These are phyloP conservation scores for Calonectria multiphialidica DNA, from an alignment of 2,329 filamentous ascomycete species.

Conservation along the genomic window DNA sequence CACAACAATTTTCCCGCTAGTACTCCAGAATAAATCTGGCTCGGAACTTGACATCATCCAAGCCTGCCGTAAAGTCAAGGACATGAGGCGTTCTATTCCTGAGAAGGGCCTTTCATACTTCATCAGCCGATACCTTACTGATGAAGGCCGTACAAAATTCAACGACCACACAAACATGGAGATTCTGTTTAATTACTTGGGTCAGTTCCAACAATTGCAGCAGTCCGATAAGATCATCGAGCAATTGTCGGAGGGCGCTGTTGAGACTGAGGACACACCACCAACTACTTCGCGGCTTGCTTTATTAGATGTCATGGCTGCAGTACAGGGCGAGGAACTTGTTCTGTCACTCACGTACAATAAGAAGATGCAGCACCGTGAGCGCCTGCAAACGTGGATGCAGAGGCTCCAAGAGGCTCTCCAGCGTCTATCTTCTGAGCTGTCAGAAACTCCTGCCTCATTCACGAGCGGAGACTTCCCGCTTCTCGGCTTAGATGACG, in stretches of 20 bases:
- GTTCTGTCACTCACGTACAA: not conserved
- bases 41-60: not conserved
- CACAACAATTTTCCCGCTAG: slow-evolving; percentile 47
- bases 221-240: slow-evolving; percentile 12
- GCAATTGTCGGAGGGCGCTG: not conserved
- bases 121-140: slow-evolving; percentile 27
- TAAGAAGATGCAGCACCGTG: not conserved
- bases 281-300: not conserved
- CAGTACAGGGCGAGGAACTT: not conserved
- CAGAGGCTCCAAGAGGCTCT: not conserved
- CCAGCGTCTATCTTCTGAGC: not conserved
- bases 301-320: not conserved
- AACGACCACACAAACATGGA: slow-evolving; percentile 46
- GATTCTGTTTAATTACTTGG: slow-evolving; percentile 41
- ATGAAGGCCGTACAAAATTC: slow-evolving; percentile 42
- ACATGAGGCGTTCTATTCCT: slow-evolving; percentile 29
- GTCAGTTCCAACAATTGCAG: slow-evolving; percentile 37
- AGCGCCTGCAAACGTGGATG: not conserved
- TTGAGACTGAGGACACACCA: not conserved
- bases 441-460: not conserved
- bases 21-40: not conserved
- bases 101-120: slow-evolving; percentile 38
- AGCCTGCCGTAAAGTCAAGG: slow-evolving; percentile 33
- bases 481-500: not conserved
- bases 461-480: not conserved